Percentiles rank a stretch among this genome's conserved stretches.
Conservation (phyloP, 116 monocot species). For the Phalaenopsis hybrid region DNA sequence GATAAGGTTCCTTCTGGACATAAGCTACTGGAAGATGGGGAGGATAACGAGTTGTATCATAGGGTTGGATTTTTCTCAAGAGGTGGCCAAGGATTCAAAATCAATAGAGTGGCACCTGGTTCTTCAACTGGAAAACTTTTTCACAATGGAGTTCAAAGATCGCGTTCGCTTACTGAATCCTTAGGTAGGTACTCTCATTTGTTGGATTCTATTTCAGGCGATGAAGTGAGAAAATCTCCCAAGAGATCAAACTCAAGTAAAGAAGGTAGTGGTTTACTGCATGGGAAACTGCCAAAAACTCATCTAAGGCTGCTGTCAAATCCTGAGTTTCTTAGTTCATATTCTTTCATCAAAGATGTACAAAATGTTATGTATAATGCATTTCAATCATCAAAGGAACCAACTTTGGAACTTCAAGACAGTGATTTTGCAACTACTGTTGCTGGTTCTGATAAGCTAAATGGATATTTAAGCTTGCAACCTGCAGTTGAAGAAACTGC, state of each 20-base stretch:
- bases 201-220: slow-evolving; percentile 34
- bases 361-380: slow-evolving; percentile 4
- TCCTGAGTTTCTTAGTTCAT: slow-evolving; percentile 23
- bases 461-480: not conserved
- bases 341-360: slow-evolving; percentile 11
- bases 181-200: slow-evolving; percentile 53
- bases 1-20: slow-evolving; percentile 77
- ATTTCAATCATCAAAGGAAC: not conserved
- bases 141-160: slow-evolving; percentile 28
- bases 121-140: slow-evolving; percentile 8
- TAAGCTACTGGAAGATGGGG: slow-evolving; percentile 21
- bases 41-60: not conserved
- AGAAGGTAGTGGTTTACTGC: slow-evolving; percentile 14
- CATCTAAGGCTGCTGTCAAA: slow-evolving; percentile 40
- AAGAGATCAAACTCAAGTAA: slow-evolving; percentile 19
- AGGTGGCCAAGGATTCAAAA: slow-evolving; percentile 15
- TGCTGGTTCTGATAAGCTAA: not conserved
- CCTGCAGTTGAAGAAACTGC: not conserved
- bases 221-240: slow-evolving; percentile 18
- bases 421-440: not conserved
- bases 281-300: slow-evolving; percentile 7
- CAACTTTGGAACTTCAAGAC: not conserved
- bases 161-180: slow-evolving; percentile 62
- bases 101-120: slow-evolving; percentile 8
- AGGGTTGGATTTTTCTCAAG: not conserved